Evolutionary conservation across 805 yeast genomes (phyloP), one percentile per base, ranked within the genome.

Genomic region (Suhomyces pyralidae): DNA sequence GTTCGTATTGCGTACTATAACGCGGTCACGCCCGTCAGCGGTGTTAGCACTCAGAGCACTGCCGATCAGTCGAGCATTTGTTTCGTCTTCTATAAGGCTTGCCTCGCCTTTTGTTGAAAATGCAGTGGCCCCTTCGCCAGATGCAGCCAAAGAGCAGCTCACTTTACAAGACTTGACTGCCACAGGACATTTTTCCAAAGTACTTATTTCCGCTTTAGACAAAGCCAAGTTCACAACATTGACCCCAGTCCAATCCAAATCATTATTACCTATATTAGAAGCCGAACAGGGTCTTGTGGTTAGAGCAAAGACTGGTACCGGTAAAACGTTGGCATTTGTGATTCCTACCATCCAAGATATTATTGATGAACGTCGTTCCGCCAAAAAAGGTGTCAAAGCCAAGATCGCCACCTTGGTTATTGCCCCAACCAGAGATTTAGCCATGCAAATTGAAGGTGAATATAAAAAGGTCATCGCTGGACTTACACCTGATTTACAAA

Each of bases 251-350:
- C 96, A 88, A 66, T 79, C 81, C 52, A 73, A 78, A 58, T 75
- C 91, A 10, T 77, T 88, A 45, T 72, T 77, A 46, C 86, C 88
- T 20, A 77, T 82, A 42, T 69, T 87, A 40, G 62, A 73, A 14
- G 73, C 75, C 40, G 73, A 78, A n/a, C 70, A 74, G 30, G 92
- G 93, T 58, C 76, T 90, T 43, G 90, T 91, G 20, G 91, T 90
- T 38, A 79, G 96, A 62, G 97, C 97, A 25, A 90, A 90, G 67
- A 91, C 97, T 3, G 97, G 97, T 66, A 91, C 97, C 2, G 97
- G 97, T 63, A 91, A 91, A 68, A 91, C 97, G 0, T 82, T 88
- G 56, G 96, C 97, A 0, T 91, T 90, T 67, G 86, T 92, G 55
- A 75, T 92, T 43, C 97, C 97, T 2, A 72, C 88, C 10, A 71